Percentiles rank a stretch among this genome's conserved stretches.
These are phyloP conservation scores for Orychophragmus violaceus DNA, from an alignment of 345 rosid species.

Conservation along the genomic window DNA sequence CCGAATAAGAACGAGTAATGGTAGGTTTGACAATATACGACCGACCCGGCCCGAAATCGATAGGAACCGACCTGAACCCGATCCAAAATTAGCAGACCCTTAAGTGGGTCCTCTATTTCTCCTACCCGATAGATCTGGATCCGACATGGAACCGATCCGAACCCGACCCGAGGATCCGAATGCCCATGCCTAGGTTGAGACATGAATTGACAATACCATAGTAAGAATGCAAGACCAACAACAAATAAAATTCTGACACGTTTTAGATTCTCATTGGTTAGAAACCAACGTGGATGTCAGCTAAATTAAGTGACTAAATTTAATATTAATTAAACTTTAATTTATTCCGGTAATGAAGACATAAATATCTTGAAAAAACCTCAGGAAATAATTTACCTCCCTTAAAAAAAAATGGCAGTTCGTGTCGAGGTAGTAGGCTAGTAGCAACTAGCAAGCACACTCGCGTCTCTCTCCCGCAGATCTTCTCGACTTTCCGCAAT, in stretches of 20 bases:
- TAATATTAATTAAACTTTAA: not conserved
- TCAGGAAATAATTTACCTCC: not conserved
- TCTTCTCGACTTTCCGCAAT: conserved; percentile 7
- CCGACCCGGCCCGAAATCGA: no score
- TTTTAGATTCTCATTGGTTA: not conserved
- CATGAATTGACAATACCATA: no score
- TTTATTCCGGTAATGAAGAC: not conserved
- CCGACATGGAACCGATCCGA: no score
- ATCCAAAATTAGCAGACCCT: no score
- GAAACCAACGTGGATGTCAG: not conserved
- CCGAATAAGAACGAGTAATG: no score
- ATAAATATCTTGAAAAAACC: not conserved
- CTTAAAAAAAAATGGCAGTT: conserved; percentile 29
- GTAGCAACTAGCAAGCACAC: conserved; percentile 26
- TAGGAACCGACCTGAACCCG: no score
- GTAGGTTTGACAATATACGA: no score
- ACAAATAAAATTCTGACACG: not conserved
- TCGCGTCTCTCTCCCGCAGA: conserved; percentile 19
- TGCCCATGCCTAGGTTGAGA: no score
- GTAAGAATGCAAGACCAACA: not conserved
- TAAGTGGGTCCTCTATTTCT: no score
- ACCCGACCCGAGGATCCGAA: no score
- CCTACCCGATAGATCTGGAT: no score
- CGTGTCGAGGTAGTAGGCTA: conserved; percentile 21
- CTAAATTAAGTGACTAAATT: not conserved